Evolutionary conservation across 176 grass and related monocot genomes (phyloP).

Genomic region (Carex myosuroides): DNA sequence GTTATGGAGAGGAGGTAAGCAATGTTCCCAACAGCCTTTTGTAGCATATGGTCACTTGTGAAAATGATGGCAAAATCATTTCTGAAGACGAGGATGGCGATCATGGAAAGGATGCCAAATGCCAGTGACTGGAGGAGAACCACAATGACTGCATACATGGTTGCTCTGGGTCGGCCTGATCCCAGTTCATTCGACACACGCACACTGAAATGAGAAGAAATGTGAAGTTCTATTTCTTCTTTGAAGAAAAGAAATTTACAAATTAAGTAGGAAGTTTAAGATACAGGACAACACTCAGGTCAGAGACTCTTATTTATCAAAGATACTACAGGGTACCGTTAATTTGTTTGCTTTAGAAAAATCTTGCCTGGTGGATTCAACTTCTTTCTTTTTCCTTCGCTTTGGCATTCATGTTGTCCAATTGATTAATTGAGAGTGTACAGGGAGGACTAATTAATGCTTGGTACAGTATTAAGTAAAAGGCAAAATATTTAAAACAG

Average conservation of each 20-base stretch:
- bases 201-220: constrained; percentile 30
- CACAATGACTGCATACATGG: constrained; percentile 52
- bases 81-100: constrained; percentile 29
- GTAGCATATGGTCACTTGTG: constrained; percentile 47
- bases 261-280: not conserved
- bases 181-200: constrained; percentile 86
- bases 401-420: not conserved
- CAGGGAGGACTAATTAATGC: not conserved
- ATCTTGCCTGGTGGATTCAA: not conserved
- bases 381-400: not conserved
- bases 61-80: constrained; percentile 47
- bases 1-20: constrained; percentile 61
- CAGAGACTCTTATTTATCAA: not conserved
- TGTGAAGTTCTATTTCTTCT: not conserved
- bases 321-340: not conserved
- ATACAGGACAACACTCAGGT: not conserved
- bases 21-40: constrained; percentile 48
- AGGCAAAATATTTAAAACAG: not conserved
- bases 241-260: not conserved
- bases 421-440: not conserved
- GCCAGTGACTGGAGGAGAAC: constrained; percentile 60
- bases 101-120: constrained; percentile 43
- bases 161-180: constrained; percentile 50
- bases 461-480: not conserved
- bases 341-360: not conserved